Percentiles rank a stretch among this genome's conserved stretches.
phyloP scores from a whole-genome alignment of 2,329 filamentous ascomycete species.

The Aspergillus sp. region DNA sequence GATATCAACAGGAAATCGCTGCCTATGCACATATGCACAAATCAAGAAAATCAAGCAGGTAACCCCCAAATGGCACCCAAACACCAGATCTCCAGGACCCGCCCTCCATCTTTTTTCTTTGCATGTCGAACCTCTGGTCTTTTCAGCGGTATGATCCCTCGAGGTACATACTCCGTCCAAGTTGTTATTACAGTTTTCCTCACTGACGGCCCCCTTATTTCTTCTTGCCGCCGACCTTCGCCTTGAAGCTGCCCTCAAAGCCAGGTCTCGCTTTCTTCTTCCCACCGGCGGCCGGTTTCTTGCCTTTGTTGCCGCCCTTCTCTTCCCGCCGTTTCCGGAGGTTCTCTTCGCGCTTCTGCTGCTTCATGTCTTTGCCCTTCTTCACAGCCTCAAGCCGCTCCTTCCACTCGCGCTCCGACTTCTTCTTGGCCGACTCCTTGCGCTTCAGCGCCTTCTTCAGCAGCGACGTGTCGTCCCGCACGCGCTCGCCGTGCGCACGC shows the following conservation, averaged over 20 bases:
- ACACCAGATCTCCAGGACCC: conserved; percentile 16
- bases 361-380: conserved; percentile 73
- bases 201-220: conserved; percentile 26
- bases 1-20: conserved; percentile 25
- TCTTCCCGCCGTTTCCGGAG: conserved; percentile 72
- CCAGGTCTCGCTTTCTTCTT: conserved; percentile 61
- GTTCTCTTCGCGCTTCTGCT: conserved; percentile 80
- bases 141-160: not conserved
- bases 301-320: conserved; percentile 61
- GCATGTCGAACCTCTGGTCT: conserved; percentile 1
- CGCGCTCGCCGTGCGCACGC: conserved; percentile 82
- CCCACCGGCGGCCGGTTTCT: conserved; percentile 36
- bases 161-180: conserved; percentile 1
- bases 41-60: conserved; percentile 8
- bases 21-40: conserved; percentile 27
- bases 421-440: conserved; percentile 84
- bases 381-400: conserved; percentile 71
- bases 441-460: conserved; percentile 95
- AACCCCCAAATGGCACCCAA: conserved; percentile 15
- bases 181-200: conserved; percentile 9
- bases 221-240: conserved; percentile 44
- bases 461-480: conserved; percentile 79
- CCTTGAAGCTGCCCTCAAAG: conserved; percentile 72
- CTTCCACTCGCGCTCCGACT: conserved; percentile 86
- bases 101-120: conserved; percentile 12